Percentiles rank a stretch among this genome's conserved stretches.
phyloP scores from a whole-genome alignment of 2,329 filamentous ascomycete species.

The Stenocarpella maydis region DNA sequence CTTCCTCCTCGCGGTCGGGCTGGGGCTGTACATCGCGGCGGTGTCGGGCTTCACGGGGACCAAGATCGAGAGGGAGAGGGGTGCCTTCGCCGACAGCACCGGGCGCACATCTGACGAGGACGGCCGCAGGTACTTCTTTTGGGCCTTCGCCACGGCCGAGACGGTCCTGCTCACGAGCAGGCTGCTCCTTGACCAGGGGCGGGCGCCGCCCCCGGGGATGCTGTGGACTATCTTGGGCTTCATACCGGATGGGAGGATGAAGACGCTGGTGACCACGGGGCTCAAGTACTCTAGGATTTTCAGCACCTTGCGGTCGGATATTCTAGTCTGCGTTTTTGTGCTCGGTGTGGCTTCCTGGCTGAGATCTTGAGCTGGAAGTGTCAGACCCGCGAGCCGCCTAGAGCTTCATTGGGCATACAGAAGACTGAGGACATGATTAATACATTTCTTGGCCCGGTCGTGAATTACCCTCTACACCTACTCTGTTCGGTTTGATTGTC shows the following conservation, averaged over 20 bases:
- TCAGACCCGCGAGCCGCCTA: background rate
- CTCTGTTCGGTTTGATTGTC: background rate
- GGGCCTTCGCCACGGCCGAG: constrained; percentile 82
- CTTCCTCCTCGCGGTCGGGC: constrained; percentile 72
- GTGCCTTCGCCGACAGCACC: constrained; percentile 45
- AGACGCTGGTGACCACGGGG: constrained; percentile 52
- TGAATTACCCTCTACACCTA: background rate
- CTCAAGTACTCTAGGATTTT: constrained; percentile 76
- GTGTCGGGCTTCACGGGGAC: constrained; percentile 75
- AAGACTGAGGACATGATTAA: background rate
- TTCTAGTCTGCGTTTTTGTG: constrained; percentile 80
- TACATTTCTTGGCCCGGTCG: background rate
- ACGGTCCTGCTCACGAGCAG: constrained; percentile 74
- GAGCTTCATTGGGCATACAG: background rate
- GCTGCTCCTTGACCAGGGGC: constrained; percentile 73
- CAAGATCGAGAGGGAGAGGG: constrained; percentile 63
- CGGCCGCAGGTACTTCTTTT: constrained; percentile 69
- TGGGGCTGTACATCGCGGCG: constrained; percentile 76
- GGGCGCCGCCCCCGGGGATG: constrained; percentile 65
- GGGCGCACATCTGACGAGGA: constrained; percentile 36
- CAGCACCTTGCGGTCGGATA: constrained; percentile 74
- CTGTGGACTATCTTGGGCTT: constrained; percentile 70
- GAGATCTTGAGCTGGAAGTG: constrained; percentile 37
- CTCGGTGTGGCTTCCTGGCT: constrained; percentile 66
- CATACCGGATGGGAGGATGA: constrained; percentile 70